phyloP scores from a whole-genome alignment of 2,329 filamentous ascomycete genomes.

The Ceratocystis lukuohia region DNA sequence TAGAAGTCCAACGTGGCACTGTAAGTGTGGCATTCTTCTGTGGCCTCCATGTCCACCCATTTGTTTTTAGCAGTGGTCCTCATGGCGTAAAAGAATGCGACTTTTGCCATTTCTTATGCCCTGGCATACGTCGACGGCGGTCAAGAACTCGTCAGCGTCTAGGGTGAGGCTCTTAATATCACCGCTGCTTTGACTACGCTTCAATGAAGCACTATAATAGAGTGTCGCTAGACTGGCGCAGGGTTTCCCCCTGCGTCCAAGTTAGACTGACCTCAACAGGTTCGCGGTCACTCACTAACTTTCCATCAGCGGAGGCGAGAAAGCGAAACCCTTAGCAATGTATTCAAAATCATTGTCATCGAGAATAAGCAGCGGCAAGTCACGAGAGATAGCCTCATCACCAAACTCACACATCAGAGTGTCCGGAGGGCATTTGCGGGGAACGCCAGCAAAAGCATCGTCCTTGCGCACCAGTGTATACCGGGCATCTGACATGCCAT shows the following conservation, averaged over 20 bases:
- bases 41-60: constrained; percentile 32
- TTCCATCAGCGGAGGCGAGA: constrained; percentile 29
- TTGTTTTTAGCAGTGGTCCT: constrained; percentile 39
- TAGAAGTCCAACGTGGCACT: constrained; percentile 36
- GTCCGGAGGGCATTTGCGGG: constrained; percentile 46
- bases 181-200: constrained; percentile 44
- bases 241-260: constrained; percentile 28
- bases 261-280: constrained; percentile 44
- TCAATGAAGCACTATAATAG: constrained; percentile 34
- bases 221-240: constrained; percentile 35
- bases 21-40: constrained; percentile 34
- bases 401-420: constrained; percentile 24
- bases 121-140: constrained; percentile 36
- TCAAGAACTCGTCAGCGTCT: constrained; percentile 36
- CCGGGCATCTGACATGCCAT: constrained; percentile 45
- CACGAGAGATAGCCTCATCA: constrained; percentile 44
- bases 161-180: constrained; percentile 31
- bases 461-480: constrained; percentile 40
- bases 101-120: constrained; percentile 33
- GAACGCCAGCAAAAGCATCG: constrained; percentile 31
- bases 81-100: constrained; percentile 41
- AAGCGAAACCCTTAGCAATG: constrained; percentile 29
- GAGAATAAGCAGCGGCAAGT: constrained; percentile 33
- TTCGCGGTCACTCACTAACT: constrained; percentile 51
- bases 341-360: constrained; percentile 41